phyloP scores from a whole-genome alignment of 139 green algal genomes.

The Chlamydomonas sp. region DNA sequence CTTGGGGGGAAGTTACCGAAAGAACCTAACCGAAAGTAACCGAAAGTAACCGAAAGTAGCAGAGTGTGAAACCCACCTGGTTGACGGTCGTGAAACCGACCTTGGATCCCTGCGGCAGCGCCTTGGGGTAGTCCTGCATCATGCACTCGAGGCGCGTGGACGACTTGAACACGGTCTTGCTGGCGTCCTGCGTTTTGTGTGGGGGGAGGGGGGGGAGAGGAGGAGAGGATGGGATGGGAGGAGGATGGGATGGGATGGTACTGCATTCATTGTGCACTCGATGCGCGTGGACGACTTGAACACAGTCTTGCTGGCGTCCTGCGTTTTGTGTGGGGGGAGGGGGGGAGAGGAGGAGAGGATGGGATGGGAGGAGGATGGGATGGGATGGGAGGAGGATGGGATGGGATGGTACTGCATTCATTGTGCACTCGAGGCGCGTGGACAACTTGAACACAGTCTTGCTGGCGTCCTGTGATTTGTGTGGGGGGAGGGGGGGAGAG shows the following conservation, averaged over 20 bases:
- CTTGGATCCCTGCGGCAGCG: constrained; percentile 46
- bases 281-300: constrained; percentile 94
- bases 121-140: constrained; percentile 96
- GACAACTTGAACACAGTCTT: constrained; percentile 85
- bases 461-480: neutral
- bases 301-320: constrained; percentile 37
- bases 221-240: too few relatives aligned
- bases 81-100: constrained; percentile 94
- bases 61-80: constrained; percentile 39
- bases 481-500: neutral
- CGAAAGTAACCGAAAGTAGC: too few relatives aligned
- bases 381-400: too few relatives aligned
- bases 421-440: constrained; percentile 76
- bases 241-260: too few relatives aligned
- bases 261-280: constrained; percentile 45
- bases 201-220: neutral
- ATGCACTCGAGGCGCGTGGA: constrained; percentile 97
- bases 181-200: constrained; percentile 55
- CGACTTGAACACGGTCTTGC: constrained; percentile 84
- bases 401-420: too few relatives aligned
- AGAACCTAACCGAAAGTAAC: too few relatives aligned
- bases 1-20: too few relatives aligned
- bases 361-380: neutral
- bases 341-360: neutral
- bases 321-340: neutral